Base-by-base conservation (phyloP, 495 filamentous ascomycete species). In the Echria macrotheca region DNA sequence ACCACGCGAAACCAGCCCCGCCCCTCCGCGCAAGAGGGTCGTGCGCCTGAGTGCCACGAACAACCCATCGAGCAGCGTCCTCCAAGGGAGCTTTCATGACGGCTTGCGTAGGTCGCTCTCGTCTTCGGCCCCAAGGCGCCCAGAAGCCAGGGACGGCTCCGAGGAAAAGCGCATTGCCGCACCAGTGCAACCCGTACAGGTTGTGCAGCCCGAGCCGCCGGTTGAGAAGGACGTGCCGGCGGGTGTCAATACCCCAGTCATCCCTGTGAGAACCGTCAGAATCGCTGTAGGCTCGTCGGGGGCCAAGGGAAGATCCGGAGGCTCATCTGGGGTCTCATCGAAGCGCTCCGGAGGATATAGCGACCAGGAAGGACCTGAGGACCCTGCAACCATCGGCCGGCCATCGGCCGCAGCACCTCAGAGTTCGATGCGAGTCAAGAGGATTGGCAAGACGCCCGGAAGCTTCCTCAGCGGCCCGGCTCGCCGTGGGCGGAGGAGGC, bases 381-480 rank as follows among this genome's bases (percentile, higher is more conserved):
- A 66, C 32, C 69, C 74, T 1, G 61, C 66, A 15, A 73, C 74
- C 23, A 60, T 62, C 37, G 58, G 64, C 11, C 61, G 70, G 18
- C 50, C 68, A 10, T 57, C 84, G 4, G 82, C 84, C 3, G 62
- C 68, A 18, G 81, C 76, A 1, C 65, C 79, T 0, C 84, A 82
- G 50, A 84, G 80, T 58, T 86, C 85, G 14, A 70, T 87, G 66
- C 79, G 86, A 1, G 68, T 86, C n/a, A 89, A 87, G 65, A 73
- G 84, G 53, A 75, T 87, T 23, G 82, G 79, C 12, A 85, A 86
- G 54, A 67, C 83, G 5, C 79, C 83, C 7, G 86, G 86, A 0
- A 80, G 75, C 49, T 89, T 88, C 55, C 68, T 89, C 18, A 87
- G 81, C 49, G 85, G 85, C 0, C 85, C 86, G 7, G 85, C 84